Base-by-base conservation (phyloP, 2,329 filamentous ascomycete genomes). In the Fusarium goolgardi region DNA sequence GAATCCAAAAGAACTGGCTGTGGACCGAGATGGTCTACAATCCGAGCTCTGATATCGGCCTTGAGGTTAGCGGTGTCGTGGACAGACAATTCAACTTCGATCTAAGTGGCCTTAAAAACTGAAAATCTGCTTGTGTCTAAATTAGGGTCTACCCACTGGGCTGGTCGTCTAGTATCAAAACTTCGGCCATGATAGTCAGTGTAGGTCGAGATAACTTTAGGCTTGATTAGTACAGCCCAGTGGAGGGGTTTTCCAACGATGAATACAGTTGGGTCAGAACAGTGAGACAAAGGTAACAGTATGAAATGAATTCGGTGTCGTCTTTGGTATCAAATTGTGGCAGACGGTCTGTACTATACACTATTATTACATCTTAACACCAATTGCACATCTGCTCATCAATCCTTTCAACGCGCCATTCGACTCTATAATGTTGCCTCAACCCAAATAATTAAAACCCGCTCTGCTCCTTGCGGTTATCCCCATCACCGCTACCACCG, bases 401-500 rank as follows among this genome's bases (percentile, higher is more conserved):
- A 31, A 46, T 29, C 51, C 47, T n/a, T 20, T 32, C 37, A 63
- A 55, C 44, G 16, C 25, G 16, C 25, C 29, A 18, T 41, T 37
- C 55, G 5, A 39, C 15, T 31, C 25, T 41, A 12, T 27, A 18
- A 15, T 10, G 29, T 43, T 21, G 27, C 39, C 9, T 21, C 7
- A 12, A 50, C n/a, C 8, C 18, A 44, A 43, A 31, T 21, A 13
- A 29, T 59, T 59, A 88, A 61, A 84, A 87, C 1, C 86, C 85
- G 52, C 82, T 82, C 75, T 88, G 85, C 74, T 87, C 86, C 63
- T 77, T 78, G 54, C 85, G 78, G 21, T 77, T 67, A 58, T 80
- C 80, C 2, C 55, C 67, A 7, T 77, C 76, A 6, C 56, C 63
- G 6, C 64, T 69, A 2, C 59, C 63, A 1, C 62, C 65, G 1